Evolutionary conservation across 768 basidiomycete genomes (phyloP), one percentile per base, ranked within the genome.

Genomic region (Panaeolus papilionaceus): DNA sequence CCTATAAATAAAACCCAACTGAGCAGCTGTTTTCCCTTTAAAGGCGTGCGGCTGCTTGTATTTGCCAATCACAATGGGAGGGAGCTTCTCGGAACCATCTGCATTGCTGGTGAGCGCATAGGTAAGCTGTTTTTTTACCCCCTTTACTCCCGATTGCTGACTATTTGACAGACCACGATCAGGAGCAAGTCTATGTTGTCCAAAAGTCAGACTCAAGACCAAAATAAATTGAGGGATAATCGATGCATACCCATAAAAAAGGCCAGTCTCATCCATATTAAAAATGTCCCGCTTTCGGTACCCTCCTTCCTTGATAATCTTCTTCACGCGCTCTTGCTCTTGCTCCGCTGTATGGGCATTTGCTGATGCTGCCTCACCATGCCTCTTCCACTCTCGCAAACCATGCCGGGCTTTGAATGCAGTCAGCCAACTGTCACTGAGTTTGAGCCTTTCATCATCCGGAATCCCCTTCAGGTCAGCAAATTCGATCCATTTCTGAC

Each of bases 361-460:
- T 44, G 71, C 74, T 10, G 75, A 82, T 39, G 65, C 79, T 16
- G 79, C 80, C 51, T 83, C 77, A 0, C 79, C 78, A 74, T 82
- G 76, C 0, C 66, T 42, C 66, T 77, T 80, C 14, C 71, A 62
- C 26, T 77, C 64, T 58, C 58, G 70, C 65, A 81, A 70, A 2
- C 72, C 69, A 69, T 71, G 66, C 38, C 73, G 26, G 2, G 64
- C 68, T 68, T 80, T 79, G 61, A 76, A 75, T 0, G 11, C 33
- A 10, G 37, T 64, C 63, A 81, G 64, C 79, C 79, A 84, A 3
- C 81, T 79, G 38, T 79, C 66, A 54, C 79, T 82, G 16, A 82
- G 65, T 0, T 63, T 73, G 4, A 83, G 68, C 0, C 70, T 42
- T 5, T 82, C 75, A 12, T 83, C 78, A 2, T 74, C 39, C 0